A percentile compares a stretch with the other conserved stretches of the same genome.
phyloP scores from a whole-genome alignment of 2,329 filamentous ascomycete genomes.

The Decorospora gaudefroyi region DNA sequence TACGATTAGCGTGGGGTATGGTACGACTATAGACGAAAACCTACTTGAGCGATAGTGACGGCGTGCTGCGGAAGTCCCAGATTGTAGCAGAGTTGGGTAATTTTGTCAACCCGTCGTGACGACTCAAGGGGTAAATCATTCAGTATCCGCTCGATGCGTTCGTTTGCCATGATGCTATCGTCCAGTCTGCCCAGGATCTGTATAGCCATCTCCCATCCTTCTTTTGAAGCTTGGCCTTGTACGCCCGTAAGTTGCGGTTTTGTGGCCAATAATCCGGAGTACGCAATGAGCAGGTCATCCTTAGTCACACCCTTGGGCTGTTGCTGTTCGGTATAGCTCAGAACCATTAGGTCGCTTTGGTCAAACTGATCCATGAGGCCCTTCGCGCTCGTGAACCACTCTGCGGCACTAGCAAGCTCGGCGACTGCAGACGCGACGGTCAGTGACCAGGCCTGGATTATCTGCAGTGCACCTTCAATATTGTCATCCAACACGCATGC shows the following conservation, averaged over 20 bases:
- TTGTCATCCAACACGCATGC: slow-evolving; percentile 84
- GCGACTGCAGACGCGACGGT: slow-evolving; percentile 76
- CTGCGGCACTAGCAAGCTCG: slow-evolving; percentile 80
- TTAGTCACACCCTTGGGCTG: slow-evolving; percentile 61
- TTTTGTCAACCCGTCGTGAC: slow-evolving; percentile 74
- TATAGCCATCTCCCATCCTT: slow-evolving; percentile 90
- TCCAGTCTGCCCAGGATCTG: slow-evolving; percentile 82
- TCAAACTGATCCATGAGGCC: slow-evolving; percentile 71
- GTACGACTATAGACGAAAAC: slow-evolving; percentile 32
- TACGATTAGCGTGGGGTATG: slow-evolving; percentile 22
- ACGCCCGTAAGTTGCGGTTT: slow-evolving; percentile 50
- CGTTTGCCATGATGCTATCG: slow-evolving; percentile 69
- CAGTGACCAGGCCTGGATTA: slow-evolving; percentile 80
- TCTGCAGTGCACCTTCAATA: slow-evolving; percentile 71
- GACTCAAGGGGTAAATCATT: slow-evolving; percentile 73
- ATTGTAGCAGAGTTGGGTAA: slow-evolving; percentile 76
- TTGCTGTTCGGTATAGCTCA: slow-evolving; percentile 61
- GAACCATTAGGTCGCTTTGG: slow-evolving; percentile 80
- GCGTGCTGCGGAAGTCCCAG: slow-evolving; percentile 80
- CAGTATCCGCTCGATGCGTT: slow-evolving; percentile 74
- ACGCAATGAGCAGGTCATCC: slow-evolving; percentile 76
- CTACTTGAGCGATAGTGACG: slow-evolving; percentile 79
- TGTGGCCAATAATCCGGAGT: slow-evolving; percentile 66
- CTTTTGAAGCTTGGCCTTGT: slow-evolving; percentile 46
- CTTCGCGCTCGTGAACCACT: slow-evolving; percentile 68